Conservation (phyloP, 306 rosid genomes). For the Gynostemma pentaphyllum region DNA sequence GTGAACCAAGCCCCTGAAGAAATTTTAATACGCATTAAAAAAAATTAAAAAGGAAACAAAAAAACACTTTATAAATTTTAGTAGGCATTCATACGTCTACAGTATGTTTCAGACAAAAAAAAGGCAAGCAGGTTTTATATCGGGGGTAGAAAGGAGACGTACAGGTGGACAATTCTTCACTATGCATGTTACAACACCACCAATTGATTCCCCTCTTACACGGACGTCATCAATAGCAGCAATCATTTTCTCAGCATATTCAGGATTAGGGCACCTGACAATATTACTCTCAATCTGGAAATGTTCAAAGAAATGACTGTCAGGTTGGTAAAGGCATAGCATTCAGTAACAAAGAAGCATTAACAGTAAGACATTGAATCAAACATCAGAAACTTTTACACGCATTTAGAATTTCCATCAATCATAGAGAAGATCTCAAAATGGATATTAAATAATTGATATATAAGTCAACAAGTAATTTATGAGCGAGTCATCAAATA, state of each 20-base stretch:
- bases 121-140: background rate
- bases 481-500: background rate
- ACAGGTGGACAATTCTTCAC: conserved; percentile 86
- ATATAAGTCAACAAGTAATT: background rate
- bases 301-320: background rate
- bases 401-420: background rate
- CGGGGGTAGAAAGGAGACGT: conserved; percentile 8
- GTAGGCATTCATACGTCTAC: background rate
- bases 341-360: background rate
- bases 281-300: conserved; percentile 85
- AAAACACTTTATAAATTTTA: background rate
- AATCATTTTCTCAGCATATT: conserved; percentile 94
- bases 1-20: conserved; percentile 92
- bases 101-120: background rate
- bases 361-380: background rate
- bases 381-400: background rate
- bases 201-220: conserved; percentile 82
- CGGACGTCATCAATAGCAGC: conserved; percentile 76
- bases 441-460: background rate
- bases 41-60: conserved; percentile 1
- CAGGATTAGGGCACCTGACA: conserved; percentile 89
- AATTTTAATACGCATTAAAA: conserved; percentile 12
- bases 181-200: conserved; percentile 89
- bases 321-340: background rate
- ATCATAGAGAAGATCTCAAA: background rate